These are phyloP conservation scores for Euphorbia lathyris DNA, from an alignment of 345 rosid species.

Conservation along the genomic window DNA sequence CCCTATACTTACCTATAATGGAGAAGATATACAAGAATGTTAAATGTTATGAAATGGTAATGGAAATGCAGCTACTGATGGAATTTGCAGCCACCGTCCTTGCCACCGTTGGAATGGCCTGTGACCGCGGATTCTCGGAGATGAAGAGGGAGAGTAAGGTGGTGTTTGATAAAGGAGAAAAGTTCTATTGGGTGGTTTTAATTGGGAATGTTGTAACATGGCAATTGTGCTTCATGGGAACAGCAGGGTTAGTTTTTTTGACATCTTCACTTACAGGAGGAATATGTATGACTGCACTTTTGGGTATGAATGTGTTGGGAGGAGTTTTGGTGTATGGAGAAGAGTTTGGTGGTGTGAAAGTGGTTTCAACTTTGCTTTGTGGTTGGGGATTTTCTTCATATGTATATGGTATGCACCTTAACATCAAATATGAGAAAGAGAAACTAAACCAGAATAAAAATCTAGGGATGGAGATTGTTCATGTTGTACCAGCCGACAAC, in stretches of 20 bases:
- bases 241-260: slow-evolving; percentile 84
- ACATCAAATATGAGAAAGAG: not conserved
- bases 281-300: slow-evolving; percentile 83
- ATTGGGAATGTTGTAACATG: slow-evolving; percentile 55
- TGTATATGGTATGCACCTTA: slow-evolving; percentile 62
- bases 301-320: slow-evolving; percentile 74
- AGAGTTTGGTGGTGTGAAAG: slow-evolving; percentile 68
- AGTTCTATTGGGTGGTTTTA: slow-evolving; percentile 23
- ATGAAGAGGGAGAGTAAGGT: slow-evolving; percentile 22
- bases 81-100: slow-evolving; percentile 26
- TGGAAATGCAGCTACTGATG: slow-evolving; percentile 85
- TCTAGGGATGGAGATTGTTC: slow-evolving; percentile 16
- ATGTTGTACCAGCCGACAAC: not conserved
- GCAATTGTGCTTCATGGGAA: slow-evolving; percentile 90
- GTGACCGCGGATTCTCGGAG: slow-evolving; percentile 22
- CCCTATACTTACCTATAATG: slow-evolving; percentile 74
- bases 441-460: not conserved
- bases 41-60: slow-evolving; percentile 63
- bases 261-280: slow-evolving; percentile 85
- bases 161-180: slow-evolving; percentile 21
- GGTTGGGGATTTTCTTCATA: slow-evolving; percentile 86
- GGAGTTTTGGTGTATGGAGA: slow-evolving; percentile 75
- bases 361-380: slow-evolving; percentile 71
- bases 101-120: slow-evolving; percentile 27
- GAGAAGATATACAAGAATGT: slow-evolving; percentile 65